These are phyloP conservation scores for Tylopilus rubrobrunneus DNA, from an alignment of 768 basidiomycete genomes.

Conservation along the genomic window DNA sequence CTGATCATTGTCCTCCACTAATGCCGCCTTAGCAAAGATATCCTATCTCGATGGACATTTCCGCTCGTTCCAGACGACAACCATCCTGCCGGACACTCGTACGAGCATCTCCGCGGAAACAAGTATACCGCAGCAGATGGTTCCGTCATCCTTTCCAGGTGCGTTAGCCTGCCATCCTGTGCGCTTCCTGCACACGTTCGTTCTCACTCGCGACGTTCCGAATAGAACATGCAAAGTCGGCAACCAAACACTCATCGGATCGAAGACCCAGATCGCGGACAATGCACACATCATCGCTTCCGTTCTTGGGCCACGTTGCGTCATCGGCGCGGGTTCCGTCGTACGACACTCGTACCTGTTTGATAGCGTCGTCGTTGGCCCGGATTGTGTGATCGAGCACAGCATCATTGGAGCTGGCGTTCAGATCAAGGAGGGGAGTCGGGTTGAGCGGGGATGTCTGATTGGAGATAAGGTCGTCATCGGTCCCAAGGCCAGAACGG, in stretches of 20 bases:
- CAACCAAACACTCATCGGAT: constrained; percentile 81
- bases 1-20: background rate
- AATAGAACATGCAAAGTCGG: constrained; percentile 77
- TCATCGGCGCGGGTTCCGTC: constrained; percentile 64
- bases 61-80: constrained; percentile 95
- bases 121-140: constrained; percentile 82
- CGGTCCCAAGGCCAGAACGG: constrained; percentile 65
- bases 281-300: constrained; percentile 65
- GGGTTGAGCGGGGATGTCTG: constrained; percentile 71
- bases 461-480: constrained; percentile 79
- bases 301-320: constrained; percentile 74
- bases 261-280: constrained; percentile 62
- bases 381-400: constrained; percentile 65
- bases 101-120: constrained; percentile 85
- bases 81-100: constrained; percentile 74
- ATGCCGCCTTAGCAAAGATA: constrained; percentile 66
- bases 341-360: constrained; percentile 81
- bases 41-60: constrained; percentile 91
- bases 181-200: background rate
- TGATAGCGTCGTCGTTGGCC: constrained; percentile 68
- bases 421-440: constrained; percentile 61
- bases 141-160: constrained; percentile 83
- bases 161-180: constrained; percentile 15
- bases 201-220: background rate
- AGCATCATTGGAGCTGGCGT: constrained; percentile 82